Evolutionary conservation across 768 basidiomycete genomes (phyloP).

Genomic region (Crassisporium funariophilum): DNA sequence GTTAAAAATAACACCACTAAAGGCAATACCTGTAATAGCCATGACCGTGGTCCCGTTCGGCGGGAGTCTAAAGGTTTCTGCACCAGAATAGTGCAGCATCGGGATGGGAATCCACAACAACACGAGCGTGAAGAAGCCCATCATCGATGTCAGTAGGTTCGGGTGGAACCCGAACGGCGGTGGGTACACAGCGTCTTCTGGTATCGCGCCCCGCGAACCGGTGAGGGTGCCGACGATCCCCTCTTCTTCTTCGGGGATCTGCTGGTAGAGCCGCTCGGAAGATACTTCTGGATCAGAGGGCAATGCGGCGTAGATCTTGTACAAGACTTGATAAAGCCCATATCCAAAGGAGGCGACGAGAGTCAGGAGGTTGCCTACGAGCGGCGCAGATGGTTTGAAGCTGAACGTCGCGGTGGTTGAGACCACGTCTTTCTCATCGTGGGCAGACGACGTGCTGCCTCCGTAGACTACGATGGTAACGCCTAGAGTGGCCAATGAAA

Average conservation of each 20-base stretch:
- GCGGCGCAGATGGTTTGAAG: conserved; percentile 48
- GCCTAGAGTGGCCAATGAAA: conserved; percentile 79
- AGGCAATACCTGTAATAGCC: conserved; percentile 68
- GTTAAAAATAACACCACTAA: conserved; percentile 78
- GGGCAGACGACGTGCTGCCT: conserved; percentile 40
- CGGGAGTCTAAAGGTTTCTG: conserved; percentile 73
- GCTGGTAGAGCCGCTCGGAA: conserved; percentile 45
- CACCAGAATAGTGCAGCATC: conserved; percentile 63
- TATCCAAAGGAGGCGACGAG: conserved; percentile 72
- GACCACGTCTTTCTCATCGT: conserved; percentile 10
- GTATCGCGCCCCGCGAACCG: conserved; percentile 13
- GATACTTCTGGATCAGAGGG: conserved; percentile 61
- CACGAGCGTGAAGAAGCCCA: conserved; percentile 78
- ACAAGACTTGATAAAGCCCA: conserved; percentile 81
- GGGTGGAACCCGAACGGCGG: conserved; percentile 86
- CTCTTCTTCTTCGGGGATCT: conserved; percentile 42
- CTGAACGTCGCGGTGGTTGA: conserved; percentile 14
- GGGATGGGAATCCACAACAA: conserved; percentile 81
- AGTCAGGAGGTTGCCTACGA: conserved; percentile 75
- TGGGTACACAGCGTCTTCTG: conserved; percentile 44
- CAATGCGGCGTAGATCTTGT: conserved; percentile 77
- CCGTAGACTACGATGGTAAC: conserved; percentile 85
- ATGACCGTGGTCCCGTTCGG: conserved; percentile 42
- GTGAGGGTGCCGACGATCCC: conserved; percentile 9
- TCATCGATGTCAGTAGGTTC: conserved; percentile 75